Evolutionary conservation across 306 rosid genomes (phyloP), one percentile per base, ranked within the genome.

Genomic region (Calophaca sinica): DNA sequence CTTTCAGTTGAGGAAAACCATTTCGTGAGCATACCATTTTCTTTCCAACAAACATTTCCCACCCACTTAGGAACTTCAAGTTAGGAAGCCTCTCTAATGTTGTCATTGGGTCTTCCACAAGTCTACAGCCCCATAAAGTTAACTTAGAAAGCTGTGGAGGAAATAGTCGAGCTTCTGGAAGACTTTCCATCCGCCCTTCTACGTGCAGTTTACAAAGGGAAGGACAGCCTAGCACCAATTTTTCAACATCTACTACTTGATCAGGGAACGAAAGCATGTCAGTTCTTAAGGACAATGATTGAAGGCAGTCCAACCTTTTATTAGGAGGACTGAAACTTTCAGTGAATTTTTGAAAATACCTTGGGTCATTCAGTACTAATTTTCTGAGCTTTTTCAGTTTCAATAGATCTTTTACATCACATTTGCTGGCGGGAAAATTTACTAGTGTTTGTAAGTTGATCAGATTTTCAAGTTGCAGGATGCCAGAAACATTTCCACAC

Each of bases 1-100:
- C 20, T 70, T 87, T 70, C 2, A 85, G 80, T 46, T 82, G 84
- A 10, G 81, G 89, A 79, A 89, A 89, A 52, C 89, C 91, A 54
- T 70, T 36, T 5, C 0, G 6, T 5, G 85, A 79, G 80, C 82
- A 83, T 44, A 68, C 77, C 84, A 81, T 77, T 52, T 61, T 63
- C 61, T 83, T 75, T 13, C 90, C 87, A 11, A 41, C 20, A 48
- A 54, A 79, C 72, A 69, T 44, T 29, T 81, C 82, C 88, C 86
- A 81, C 9, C 79, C 79, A 20, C 50, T 71, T 2, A 89, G 55
- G 53, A 69, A 68, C 78, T 75, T 85, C 75, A 86, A 71, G 66
- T 83, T 74, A 9, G 81, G 87, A 41, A 85, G 85, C 77, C 74
- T 76, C 69, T 76, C 86, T 62, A 87, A 44, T 35, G 73, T 63